phyloP scores from a whole-genome alignment of 805 yeast species.

The Saccharomycopsis sp. region DNA sequence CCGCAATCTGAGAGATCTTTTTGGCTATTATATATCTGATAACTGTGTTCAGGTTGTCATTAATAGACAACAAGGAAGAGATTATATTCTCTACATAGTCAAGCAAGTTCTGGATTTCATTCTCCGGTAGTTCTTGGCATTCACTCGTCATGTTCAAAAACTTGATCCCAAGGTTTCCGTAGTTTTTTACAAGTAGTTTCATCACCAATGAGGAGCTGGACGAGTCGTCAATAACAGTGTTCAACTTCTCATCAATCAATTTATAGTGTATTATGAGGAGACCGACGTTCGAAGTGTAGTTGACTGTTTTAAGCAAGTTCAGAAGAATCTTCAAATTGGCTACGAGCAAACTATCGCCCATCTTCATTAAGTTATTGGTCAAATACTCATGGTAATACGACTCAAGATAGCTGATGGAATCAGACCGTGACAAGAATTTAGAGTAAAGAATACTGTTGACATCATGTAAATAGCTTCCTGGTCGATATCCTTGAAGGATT shows the following conservation, averaged over 20 bases:
- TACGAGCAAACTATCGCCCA: conserved; percentile 3
- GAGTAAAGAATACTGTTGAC: conserved; percentile 44
- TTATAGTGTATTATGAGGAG: conserved; percentile 22
- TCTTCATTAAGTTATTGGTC: background rate
- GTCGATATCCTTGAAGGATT: conserved; percentile 31
- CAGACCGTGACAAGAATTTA: conserved; percentile 46
- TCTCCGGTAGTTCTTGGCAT: conserved; percentile 20
- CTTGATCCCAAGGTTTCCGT: conserved; percentile 23
- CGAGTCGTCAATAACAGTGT: background rate
- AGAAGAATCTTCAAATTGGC: conserved; percentile 10
- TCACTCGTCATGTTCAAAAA: conserved; percentile 19
- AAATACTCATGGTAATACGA: conserved; percentile 28
- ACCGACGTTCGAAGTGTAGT: conserved; percentile 18
- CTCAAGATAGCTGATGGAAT: conserved; percentile 28
- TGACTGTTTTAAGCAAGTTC: conserved; percentile 9
- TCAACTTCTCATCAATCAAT: background rate
- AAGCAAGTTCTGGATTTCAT: conserved; percentile 24
- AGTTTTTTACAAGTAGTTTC: conserved; percentile 24
- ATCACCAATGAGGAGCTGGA: conserved; percentile 4
- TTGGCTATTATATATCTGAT: conserved; percentile 65
- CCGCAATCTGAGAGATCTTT: conserved; percentile 45
- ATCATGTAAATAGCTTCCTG: conserved; percentile 55
- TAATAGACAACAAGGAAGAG: conserved; percentile 37
- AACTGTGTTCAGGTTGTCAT: conserved; percentile 44
- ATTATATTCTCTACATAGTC: conserved; percentile 43